These are phyloP conservation scores for Lentinula sp. DNA, from an alignment of 768 basidiomycete species.

Conservation along the genomic window DNA sequence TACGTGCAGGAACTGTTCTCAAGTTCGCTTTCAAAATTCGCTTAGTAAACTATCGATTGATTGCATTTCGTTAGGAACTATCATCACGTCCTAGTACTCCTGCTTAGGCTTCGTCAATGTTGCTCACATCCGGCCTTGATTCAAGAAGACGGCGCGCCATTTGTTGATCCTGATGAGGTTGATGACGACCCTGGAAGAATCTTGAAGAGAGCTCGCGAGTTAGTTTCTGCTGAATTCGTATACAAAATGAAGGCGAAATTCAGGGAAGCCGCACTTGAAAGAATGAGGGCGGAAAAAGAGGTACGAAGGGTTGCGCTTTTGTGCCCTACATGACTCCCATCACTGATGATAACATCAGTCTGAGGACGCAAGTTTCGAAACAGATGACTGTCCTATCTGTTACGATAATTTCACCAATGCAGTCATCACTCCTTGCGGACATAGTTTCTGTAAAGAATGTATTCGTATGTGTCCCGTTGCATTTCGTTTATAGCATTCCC, in stretches of 20 bases:
- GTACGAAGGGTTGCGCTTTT: conserved; percentile 20
- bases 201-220: conserved; percentile 35
- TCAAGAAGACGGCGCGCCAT: conserved; percentile 45
- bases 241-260: conserved; percentile 39
- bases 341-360: conserved; percentile 26
- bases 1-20: conserved; percentile 58
- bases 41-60: background rate
- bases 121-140: conserved; percentile 66
- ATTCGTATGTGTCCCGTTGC: conserved; percentile 25
- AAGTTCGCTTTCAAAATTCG: conserved; percentile 30
- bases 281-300: conserved; percentile 49
- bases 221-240: conserved; percentile 45
- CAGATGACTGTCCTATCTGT: conserved; percentile 66
- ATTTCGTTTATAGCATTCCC: background rate
- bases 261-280: conserved; percentile 31
- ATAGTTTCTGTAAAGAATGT: conserved; percentile 60
- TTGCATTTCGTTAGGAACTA: conserved; percentile 36
- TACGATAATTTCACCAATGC: conserved; percentile 49
- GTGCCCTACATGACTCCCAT: background rate
- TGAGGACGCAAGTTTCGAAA: conserved; percentile 36
- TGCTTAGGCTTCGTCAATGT: conserved; percentile 56
- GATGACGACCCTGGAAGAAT: conserved; percentile 33
- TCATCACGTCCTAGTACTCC: conserved; percentile 42
- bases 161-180: conserved; percentile 33
- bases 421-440: conserved; percentile 52